Base-by-base conservation (phyloP, 2,329 filamentous ascomycete species). In the Elsinoe ampelina region DNA sequence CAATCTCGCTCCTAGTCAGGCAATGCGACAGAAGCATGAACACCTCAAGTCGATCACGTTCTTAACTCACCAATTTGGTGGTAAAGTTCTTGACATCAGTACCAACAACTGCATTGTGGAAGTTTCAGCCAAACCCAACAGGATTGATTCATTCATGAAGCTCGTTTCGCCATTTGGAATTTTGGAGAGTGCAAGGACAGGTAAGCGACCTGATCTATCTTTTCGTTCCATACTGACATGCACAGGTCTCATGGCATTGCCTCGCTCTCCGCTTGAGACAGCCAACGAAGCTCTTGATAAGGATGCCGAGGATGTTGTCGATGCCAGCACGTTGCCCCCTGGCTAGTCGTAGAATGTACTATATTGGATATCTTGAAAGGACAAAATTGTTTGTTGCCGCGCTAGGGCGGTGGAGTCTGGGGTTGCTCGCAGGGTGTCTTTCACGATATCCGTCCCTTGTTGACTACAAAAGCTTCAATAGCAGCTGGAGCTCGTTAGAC, bases 91-190 rank as follows among this genome's bases (percentile, higher is more conserved):
- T 65, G 93, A 98, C 72, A 97, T 98, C 66, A 95, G 90, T 78
- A 96, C 89, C 55, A 96, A 89, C 74, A 97, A 95, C 76, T 97
- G 93, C 75, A 97, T 97, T 71, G 91, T 98, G 59, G 93, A 98
- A 74, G 73, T 98, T 6, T 95, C 90, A 55, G 93, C 93, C 59
- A 98, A 98, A 75, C 91, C 89, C 35, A 82, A 79, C 60, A 86
- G 93, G 73, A 95, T 98, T 68, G 90, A 98, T 74, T 95, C 90
- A 1, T 98, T 96, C 78, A 86, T 98, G 75, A 98, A 97, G 77
- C 81, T 98, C 61, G 85, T 98, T 67, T 80, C 83, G 58, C 92
- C 92, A 11, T 98, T 97, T 70, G 93, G 93, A 68, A 95, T 98
- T 64, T 80, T 98, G 54, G 93, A 98, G 76, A 96, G 91, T 52